phyloP scores from a whole-genome alignment of 805 yeast species.

The Vanderwaltozyma yarrowii region DNA sequence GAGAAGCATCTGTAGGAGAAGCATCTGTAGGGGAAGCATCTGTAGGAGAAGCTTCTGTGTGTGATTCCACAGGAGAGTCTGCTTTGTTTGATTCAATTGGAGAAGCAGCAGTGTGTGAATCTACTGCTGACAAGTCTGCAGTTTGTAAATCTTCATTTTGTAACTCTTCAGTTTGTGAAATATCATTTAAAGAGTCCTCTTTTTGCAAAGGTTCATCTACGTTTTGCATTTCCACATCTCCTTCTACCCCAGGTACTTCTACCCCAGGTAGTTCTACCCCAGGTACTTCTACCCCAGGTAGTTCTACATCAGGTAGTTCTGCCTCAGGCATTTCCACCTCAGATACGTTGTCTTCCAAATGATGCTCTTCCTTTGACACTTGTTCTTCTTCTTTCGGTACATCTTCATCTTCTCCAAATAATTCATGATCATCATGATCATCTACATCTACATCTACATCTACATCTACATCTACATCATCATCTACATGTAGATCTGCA shows the following conservation, averaged over 20 bases:
- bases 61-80: no score
- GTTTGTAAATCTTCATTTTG: no score
- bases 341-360: neutral
- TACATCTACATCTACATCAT: constrained; percentile 28
- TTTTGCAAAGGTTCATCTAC: neutral
- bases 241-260: constrained; percentile 1
- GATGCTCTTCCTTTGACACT: no score
- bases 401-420: neutral
- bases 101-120: no score
- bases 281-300: neutral
- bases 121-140: no score
- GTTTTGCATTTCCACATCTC: neutral
- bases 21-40: no score
- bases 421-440: neutral
- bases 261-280: neutral
- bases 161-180: no score
- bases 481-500: constrained; percentile 29
- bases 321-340: neutral
- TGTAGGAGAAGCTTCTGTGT: no score
- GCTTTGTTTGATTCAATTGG: no score
- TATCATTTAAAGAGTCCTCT: no score
- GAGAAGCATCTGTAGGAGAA: no score
- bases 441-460: neutral
- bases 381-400: neutral
- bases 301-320: neutral